Percentiles rank a stretch among this genome's conserved stretches.
phyloP scores from a whole-genome alignment of 768 basidiomycete species.

The Fomitopsis serialis region DNA sequence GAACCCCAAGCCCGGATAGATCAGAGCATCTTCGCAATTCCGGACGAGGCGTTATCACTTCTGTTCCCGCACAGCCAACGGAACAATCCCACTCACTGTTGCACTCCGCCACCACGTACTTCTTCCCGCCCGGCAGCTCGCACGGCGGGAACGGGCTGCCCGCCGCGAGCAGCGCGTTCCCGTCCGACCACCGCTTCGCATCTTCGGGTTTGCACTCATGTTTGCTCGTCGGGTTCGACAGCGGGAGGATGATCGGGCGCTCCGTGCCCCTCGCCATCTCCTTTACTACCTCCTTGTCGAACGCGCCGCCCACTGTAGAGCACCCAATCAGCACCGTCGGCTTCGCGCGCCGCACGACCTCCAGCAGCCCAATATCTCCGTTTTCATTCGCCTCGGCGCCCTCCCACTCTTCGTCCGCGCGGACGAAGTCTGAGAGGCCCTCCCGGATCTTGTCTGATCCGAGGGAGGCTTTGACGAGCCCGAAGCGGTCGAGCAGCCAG shows the following conservation, averaged over 20 bases:
- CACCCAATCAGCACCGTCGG: conserved; percentile 85
- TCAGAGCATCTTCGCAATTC: conserved; percentile 49
- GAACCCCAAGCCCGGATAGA: conserved; percentile 83
- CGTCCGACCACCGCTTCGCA: conserved; percentile 75
- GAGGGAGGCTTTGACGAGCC: conserved; percentile 51
- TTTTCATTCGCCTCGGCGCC: conserved; percentile 27
- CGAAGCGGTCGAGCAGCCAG: conserved; percentile 66
- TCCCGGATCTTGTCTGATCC: conserved; percentile 40
- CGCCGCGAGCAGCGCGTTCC: conserved; percentile 75
- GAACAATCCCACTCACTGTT: conserved; percentile 42
- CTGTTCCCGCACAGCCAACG: no score
- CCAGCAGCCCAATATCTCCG: conserved; percentile 49
- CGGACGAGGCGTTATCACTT: no score
- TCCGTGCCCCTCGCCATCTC: conserved; percentile 65
- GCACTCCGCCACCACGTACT: conserved; percentile 71
- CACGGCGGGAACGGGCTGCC: conserved; percentile 81
- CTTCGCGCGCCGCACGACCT: conserved; percentile 65
- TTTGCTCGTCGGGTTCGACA: conserved; percentile 75
- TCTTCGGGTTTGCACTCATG: conserved; percentile 72
- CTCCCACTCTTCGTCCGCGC: conserved; percentile 52
- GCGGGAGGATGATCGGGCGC: conserved; percentile 77
- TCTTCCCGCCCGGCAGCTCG: conserved; percentile 57
- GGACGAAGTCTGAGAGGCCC: conserved; percentile 48
- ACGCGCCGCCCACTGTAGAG: conserved; percentile 71
- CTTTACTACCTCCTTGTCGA: conserved; percentile 65